phyloP scores from a whole-genome alignment of 208 protist species.

The Giardia duodenalis region DNA sequence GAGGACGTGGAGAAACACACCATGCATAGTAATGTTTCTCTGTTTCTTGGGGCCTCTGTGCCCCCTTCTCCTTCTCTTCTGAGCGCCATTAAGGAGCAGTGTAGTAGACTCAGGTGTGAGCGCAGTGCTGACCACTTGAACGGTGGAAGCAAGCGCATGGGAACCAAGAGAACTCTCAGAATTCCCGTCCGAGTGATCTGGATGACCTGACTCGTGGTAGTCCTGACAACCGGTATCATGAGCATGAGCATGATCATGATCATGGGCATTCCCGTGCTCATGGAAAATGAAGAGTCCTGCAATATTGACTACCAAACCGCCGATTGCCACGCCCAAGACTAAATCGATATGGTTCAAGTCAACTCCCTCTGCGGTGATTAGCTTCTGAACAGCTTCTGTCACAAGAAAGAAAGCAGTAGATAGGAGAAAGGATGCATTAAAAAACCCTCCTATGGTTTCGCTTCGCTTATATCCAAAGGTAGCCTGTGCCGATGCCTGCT shows the following conservation, averaged over 20 bases:
- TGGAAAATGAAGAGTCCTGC: conserved; percentile 14
- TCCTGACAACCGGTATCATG: background rate
- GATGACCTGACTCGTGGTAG: background rate
- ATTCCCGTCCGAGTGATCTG: background rate
- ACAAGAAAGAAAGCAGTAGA: conserved; percentile 19
- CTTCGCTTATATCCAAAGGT: background rate
- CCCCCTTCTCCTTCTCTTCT: background rate
- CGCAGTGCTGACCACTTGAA: background rate
- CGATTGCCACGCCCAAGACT: background rate
- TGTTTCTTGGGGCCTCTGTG: background rate
- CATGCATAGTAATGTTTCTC: conserved; percentile 19
- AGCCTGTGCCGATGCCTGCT: background rate
- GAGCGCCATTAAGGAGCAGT: too few relatives aligned
- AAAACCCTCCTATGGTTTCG: conserved; percentile 6
- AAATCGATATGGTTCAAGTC: background rate
- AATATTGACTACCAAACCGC: conserved; percentile 23
- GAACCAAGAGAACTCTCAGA: too few relatives aligned
- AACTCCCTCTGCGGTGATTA: background rate
- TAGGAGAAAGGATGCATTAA: conserved; percentile 20
- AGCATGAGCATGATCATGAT: conserved; percentile 20
- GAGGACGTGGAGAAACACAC: conserved; percentile 9
- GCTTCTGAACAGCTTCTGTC: background rate
- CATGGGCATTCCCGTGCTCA: conserved; percentile 3
- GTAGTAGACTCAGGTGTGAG: too few relatives aligned
- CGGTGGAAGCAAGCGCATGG: background rate